Percentiles rank a stretch among this genome's conserved stretches.
Conservation (phyloP, 2,329 filamentous ascomycete genomes). For the Exophiala sp. region DNA sequence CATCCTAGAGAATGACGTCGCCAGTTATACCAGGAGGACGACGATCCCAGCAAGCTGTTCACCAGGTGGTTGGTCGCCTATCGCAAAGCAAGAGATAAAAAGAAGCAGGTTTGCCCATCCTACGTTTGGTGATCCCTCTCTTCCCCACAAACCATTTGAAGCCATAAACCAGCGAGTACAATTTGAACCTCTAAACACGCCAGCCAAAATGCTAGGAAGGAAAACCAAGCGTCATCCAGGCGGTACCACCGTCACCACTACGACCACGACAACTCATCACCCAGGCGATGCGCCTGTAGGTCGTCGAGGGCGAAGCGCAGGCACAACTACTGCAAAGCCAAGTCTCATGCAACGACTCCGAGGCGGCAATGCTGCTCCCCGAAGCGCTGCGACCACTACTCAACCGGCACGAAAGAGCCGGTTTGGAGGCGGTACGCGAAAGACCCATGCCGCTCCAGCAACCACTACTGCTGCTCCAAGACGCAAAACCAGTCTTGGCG, state of each 20-base stretch:
- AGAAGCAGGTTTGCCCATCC: neutral
- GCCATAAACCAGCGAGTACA: neutral
- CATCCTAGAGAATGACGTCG: constrained; percentile 1
- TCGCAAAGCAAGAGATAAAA: neutral
- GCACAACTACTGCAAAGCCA: constrained; percentile 39
- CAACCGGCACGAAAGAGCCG: constrained; percentile 32
- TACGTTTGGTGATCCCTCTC: neutral
- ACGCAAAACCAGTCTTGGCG: constrained; percentile 65
- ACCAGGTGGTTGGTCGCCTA: too few species aligned
- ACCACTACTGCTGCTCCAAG: constrained; percentile 52
- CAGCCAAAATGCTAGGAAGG: constrained; percentile 18
- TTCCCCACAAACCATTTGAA: neutral
- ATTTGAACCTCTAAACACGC: neutral
- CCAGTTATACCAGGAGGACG: neutral
- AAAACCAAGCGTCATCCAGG: constrained; percentile 11
- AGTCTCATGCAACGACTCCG: constrained; percentile 55
- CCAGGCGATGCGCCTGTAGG: constrained; percentile 1
- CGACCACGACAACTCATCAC: constrained; percentile 18
- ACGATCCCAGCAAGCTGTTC: neutral
- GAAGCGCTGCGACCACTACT: constrained; percentile 42
- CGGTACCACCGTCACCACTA: constrained; percentile 21
- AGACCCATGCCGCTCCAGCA: constrained; percentile 4
- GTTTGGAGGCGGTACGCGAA: constrained; percentile 5
- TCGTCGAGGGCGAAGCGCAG: neutral
- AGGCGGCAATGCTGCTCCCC: constrained; percentile 36